Conservation (phyloP, 225 moss, liverwort and hornwort species). For the Anthoceros angustus region DNA sequence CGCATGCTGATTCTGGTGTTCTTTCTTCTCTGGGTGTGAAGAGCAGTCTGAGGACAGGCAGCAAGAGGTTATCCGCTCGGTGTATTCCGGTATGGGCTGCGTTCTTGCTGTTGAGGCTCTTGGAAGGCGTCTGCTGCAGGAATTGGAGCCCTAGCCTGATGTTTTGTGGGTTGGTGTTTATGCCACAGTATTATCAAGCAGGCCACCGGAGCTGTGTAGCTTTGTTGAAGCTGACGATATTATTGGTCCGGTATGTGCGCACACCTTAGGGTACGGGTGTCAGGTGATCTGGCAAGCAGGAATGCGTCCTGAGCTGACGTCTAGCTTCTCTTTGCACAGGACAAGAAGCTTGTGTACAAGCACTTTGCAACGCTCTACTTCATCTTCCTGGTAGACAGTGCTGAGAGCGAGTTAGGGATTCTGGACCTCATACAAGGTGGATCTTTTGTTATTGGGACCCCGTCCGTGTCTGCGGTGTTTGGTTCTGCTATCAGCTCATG, state of each 20-base stretch:
- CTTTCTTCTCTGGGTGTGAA: constrained; percentile 23
- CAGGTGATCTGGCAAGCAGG: background rate
- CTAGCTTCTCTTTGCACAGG: constrained; percentile 23
- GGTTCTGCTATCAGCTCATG: background rate
- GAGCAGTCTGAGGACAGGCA: constrained; percentile 63
- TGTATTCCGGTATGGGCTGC: constrained; percentile 46
- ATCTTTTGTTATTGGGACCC: background rate
- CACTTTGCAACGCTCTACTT: constrained; percentile 98
- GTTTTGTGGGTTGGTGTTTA: background rate
- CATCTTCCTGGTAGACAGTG: constrained; percentile 66
- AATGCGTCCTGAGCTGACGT: background rate
- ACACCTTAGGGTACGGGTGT: background rate
- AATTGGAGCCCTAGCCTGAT: background rate
- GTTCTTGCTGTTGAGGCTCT: background rate
- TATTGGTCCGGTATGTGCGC: constrained; percentile 71
- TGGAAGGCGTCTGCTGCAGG: constrained; percentile 2
- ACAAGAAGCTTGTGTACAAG: constrained; percentile 85
- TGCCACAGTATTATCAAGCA: constrained; percentile 60
- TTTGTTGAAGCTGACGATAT: constrained; percentile 90
- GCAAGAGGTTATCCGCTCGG: constrained; percentile 58
- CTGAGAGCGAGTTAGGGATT: constrained; percentile 90
- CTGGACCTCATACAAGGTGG: constrained; percentile 92
- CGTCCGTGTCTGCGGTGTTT: background rate
- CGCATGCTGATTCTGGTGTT: background rate
- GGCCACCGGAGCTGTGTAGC: constrained; percentile 60